Evolutionary conservation across 106 monocot species (phyloP).

Genomic region (Narthecium ossifragum): DNA sequence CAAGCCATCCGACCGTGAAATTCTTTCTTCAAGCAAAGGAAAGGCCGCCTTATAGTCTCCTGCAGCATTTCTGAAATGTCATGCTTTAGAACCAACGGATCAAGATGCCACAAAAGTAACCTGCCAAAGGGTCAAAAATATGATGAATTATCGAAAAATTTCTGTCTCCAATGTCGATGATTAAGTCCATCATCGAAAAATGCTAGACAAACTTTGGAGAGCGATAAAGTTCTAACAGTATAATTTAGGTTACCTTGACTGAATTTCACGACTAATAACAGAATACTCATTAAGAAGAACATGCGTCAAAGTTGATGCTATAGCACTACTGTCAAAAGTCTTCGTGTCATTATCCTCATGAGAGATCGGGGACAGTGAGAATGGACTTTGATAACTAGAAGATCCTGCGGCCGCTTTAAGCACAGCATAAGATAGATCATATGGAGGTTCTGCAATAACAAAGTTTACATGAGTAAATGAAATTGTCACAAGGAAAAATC

Average conservation of each 20-base stretch:
- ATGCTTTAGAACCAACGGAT: constrained; percentile 66
- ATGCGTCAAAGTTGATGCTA: constrained; percentile 25
- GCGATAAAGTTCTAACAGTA: too few relatives aligned
- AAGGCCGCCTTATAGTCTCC: constrained; percentile 55
- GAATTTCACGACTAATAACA: constrained; percentile 21
- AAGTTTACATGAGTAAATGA: too few relatives aligned
- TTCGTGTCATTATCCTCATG: constrained; percentile 22
- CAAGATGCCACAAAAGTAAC: constrained; percentile 71
- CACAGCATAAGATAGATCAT: constrained; percentile 31
- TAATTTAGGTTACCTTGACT: too few relatives aligned
- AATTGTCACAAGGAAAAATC: too few relatives aligned
- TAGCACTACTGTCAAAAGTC: constrained; percentile 12
- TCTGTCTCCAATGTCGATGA: too few relatives aligned
- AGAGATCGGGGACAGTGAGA: constrained; percentile 14
- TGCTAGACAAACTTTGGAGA: too few relatives aligned
- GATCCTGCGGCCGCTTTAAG: constrained; percentile 37
- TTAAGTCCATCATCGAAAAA: too few relatives aligned
- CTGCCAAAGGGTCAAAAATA: constrained; percentile 46
- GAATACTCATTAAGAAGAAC: constrained; percentile 20
- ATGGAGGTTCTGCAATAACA: constrained; percentile 3
- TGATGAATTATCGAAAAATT: too few relatives aligned
- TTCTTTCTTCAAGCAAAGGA: constrained; percentile 65
- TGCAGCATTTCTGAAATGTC: constrained; percentile 51
- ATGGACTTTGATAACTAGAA: constrained; percentile 28
- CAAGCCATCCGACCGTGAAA: constrained; percentile 46